A percentile compares a stretch with the other conserved stretches of the same genome.
These are phyloP conservation scores for Salicornia ramosissima DNA, from an alignment of 148 eudicot species.

Conservation along the genomic window DNA sequence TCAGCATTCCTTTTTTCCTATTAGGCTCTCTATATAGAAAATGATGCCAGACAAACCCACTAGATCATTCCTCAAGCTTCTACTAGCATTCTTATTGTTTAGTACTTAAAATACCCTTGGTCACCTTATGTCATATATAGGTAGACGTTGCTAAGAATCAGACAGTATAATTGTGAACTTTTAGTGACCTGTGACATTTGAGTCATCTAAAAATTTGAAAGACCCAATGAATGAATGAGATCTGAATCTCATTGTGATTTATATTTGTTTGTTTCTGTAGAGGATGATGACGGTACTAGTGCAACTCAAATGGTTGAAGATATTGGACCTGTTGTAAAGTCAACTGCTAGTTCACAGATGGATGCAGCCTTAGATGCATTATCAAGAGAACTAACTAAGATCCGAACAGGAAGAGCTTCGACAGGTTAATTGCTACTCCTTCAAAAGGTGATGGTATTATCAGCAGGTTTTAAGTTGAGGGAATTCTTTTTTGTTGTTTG, in stretches of 20 bases:
- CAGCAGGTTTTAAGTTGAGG: neutral
- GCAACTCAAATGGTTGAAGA: slow-evolving; percentile 46
- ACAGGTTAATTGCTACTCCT: slow-evolving; percentile 41
- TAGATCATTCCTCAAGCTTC: too few species aligned
- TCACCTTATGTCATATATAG: too few species aligned
- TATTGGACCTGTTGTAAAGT: slow-evolving; percentile 53
- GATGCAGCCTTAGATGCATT: slow-evolving; percentile 85
- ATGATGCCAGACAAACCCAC: too few species aligned
- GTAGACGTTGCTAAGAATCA: too few species aligned
- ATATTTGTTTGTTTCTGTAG: slow-evolving; percentile 21
- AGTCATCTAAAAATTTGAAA: neutral
- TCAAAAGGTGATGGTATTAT: neutral
- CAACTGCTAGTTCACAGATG: slow-evolving; percentile 67
- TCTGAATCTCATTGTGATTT: neutral
- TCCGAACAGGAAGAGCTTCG: slow-evolving; percentile 90
- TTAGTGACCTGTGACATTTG: too few species aligned
- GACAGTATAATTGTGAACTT: too few species aligned
- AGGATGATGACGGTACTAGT: slow-evolving; percentile 41
- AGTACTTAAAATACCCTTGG: too few species aligned
- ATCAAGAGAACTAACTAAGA: slow-evolving; percentile 72
- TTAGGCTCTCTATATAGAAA: too few species aligned
- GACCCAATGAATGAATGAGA: neutral
- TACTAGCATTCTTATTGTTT: too few species aligned
- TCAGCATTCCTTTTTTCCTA: too few species aligned
- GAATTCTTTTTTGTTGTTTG: slow-evolving; percentile 11